These are phyloP conservation scores for Berkeleyomyces basicola DNA, from an alignment of 2,329 filamentous ascomycete genomes.

Conservation along the genomic window DNA sequence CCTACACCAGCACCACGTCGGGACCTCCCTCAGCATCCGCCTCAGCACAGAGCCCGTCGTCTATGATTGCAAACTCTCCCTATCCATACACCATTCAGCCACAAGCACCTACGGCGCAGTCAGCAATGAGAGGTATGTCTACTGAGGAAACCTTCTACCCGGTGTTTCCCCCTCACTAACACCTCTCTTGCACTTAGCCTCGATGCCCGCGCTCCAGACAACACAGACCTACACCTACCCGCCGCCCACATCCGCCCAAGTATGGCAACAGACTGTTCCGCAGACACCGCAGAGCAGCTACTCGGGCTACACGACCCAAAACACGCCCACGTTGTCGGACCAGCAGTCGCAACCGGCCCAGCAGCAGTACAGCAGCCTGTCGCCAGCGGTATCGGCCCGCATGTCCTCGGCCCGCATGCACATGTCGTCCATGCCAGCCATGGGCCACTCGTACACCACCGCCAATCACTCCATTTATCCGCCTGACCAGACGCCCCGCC, in stretches of 20 bases:
- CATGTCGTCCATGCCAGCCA: conserved; percentile 45
- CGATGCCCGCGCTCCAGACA: conserved; percentile 31
- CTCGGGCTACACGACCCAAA: conserved; percentile 38
- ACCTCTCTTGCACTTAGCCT: conserved; percentile 40
- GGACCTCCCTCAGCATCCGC: conserved; percentile 30
- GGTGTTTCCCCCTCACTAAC: conserved; percentile 18
- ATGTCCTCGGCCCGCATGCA: conserved; percentile 40
- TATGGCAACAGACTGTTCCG: conserved; percentile 47
- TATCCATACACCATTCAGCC: conserved; percentile 59
- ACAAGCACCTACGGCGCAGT: conserved; percentile 55
- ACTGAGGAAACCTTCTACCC: neutral
- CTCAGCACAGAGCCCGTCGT: conserved; percentile 38
- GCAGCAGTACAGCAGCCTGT: neutral
- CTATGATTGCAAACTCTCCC: conserved; percentile 47
- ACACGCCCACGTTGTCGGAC: neutral
- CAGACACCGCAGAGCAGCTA: conserved; percentile 43
- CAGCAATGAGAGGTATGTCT: conserved; percentile 49
- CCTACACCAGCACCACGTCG: conserved; percentile 23
- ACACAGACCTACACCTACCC: conserved; percentile 46
- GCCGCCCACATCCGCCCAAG: conserved; percentile 31
- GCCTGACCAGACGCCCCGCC: conserved; percentile 44
- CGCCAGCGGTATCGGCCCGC: conserved; percentile 20
- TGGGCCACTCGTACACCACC: conserved; percentile 39
- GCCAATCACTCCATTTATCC: conserved; percentile 42
- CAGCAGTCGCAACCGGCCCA: neutral